Percentiles rank a stretch among this genome's conserved stretches.
These are phyloP conservation scores for Sarcodon aspratus DNA, from an alignment of 768 basidiomycete species.

Conservation along the genomic window DNA sequence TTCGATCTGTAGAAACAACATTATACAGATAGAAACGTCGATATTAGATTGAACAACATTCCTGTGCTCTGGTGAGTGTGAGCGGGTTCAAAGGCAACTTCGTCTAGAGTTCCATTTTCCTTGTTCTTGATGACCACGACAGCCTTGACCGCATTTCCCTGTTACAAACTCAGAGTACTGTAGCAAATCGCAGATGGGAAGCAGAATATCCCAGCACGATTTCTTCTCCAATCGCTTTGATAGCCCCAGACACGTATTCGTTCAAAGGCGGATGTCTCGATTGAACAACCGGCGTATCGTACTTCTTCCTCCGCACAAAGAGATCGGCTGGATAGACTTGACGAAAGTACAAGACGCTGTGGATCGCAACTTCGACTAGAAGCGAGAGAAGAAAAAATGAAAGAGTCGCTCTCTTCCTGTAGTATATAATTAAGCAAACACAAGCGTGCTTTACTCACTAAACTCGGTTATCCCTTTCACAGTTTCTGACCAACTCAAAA, in stretches of 20 bases:
- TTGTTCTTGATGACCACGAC: constrained; percentile 79
- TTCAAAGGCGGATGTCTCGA: constrained; percentile 85
- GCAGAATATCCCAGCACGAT: constrained; percentile 38
- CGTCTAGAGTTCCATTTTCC: too few relatives aligned
- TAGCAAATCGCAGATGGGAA: background rate
- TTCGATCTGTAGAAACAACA: constrained; percentile 31
- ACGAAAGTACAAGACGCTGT: constrained; percentile 84
- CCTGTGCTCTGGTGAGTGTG: constrained; percentile 63
- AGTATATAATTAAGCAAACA: too few relatives aligned
- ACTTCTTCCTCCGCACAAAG: constrained; percentile 82
- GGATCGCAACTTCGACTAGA: constrained; percentile 87
- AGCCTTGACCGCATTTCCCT: constrained; percentile 77
- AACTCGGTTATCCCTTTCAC: constrained; percentile 60
- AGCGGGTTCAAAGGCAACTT: constrained; percentile 51
- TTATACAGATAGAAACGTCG: background rate
- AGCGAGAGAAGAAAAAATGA: background rate
- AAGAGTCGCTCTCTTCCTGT: too few relatives aligned
- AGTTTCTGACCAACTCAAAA: constrained; percentile 31
- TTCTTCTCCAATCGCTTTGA: constrained; percentile 75
- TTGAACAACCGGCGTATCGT: constrained; percentile 85
- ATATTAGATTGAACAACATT: constrained; percentile 13
- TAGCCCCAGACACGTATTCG: constrained; percentile 81
- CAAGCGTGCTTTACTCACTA: constrained; percentile 30
- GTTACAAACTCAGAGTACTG: background rate
- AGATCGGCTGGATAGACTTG: constrained; percentile 84